Evolutionary conservation across 148 eudicot genomes (phyloP).

Genomic region (Chenopodium album): DNA sequence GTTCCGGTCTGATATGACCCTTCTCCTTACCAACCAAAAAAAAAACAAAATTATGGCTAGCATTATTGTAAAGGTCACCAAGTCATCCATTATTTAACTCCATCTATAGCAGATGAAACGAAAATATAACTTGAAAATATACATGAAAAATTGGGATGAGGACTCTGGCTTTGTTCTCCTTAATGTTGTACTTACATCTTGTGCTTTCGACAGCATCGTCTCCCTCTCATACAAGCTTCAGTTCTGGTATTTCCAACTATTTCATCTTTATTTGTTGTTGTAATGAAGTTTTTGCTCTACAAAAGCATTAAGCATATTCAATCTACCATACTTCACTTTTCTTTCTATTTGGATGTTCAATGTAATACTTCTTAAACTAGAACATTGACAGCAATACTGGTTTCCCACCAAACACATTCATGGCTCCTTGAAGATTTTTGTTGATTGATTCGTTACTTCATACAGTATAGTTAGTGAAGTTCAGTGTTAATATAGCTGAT

Average conservation of each 20-base stretch:
- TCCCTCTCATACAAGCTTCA: neutral
- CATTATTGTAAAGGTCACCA: neutral
- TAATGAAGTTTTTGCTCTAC: neutral
- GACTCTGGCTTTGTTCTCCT: conserved; percentile 16
- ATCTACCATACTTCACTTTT: neutral
- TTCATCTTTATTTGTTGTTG: neutral
- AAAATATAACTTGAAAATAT: neutral
- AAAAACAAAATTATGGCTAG: neutral
- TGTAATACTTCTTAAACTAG: neutral
- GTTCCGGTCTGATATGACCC: too few species aligned
- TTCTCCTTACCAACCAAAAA: too few species aligned
- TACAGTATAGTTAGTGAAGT: too few species aligned
- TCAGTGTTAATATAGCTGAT: neutral
- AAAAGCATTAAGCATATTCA: neutral
- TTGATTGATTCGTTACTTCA: too few species aligned
- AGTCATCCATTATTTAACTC: neutral
- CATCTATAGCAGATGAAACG: neutral
- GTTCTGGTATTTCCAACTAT: conserved; percentile 16
- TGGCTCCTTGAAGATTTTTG: too few species aligned
- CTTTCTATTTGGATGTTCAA: neutral
- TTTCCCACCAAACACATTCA: too few species aligned
- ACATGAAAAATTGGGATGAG: conserved; percentile 8
- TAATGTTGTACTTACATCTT: conserved; percentile 5
- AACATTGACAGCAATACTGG: too few species aligned
- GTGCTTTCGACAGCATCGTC: conserved; percentile 10